A percentile compares a stretch with the other conserved stretches of the same genome.
phyloP scores from a whole-genome alignment of 176 grass and related monocot genomes.

The Oryza brachyantha region DNA sequence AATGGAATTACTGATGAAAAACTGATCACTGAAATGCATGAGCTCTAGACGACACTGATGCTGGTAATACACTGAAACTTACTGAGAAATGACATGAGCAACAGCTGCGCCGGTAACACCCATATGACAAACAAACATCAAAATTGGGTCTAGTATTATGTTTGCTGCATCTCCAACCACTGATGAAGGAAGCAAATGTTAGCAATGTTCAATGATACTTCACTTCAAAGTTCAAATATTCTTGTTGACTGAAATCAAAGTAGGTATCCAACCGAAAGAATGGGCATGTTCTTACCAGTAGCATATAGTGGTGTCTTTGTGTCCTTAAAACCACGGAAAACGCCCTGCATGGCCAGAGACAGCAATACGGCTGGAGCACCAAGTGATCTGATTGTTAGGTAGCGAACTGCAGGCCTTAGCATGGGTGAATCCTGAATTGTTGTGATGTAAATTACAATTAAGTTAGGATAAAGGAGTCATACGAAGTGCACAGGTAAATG shows the following conservation, averaged over 20 bases:
- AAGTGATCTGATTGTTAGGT: conserved; percentile 80
- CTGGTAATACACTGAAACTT: conserved; percentile 32
- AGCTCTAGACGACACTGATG: background rate
- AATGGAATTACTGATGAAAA: conserved; percentile 7
- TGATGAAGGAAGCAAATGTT: conserved; percentile 22
- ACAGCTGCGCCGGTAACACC: conserved; percentile 92
- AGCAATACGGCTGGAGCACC: conserved; percentile 91
- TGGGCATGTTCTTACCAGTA: conserved; percentile 52
- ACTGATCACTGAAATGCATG: background rate
- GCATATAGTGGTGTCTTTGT: conserved; percentile 90
- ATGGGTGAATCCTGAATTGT: conserved; percentile 67
- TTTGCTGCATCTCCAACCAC: conserved; percentile 84
- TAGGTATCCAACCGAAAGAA: background rate
- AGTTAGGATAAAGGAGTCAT: conserved; percentile 11
- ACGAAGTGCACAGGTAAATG: background rate
- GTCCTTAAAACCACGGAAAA: conserved; percentile 95
- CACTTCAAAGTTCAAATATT: background rate
- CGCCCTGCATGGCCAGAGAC: conserved; percentile 97
- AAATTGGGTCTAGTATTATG: conserved; percentile 90
- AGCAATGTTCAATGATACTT: background rate
- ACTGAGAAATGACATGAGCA: conserved; percentile 95
- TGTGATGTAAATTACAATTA: background rate
- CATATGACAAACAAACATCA: conserved; percentile 90
- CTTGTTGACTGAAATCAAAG: background rate
- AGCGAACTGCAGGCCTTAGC: conserved; percentile 76